These are phyloP conservation scores for Trichoderma reesei DNA, from an alignment of 495 filamentous ascomycete species.

Conservation along the genomic window DNA sequence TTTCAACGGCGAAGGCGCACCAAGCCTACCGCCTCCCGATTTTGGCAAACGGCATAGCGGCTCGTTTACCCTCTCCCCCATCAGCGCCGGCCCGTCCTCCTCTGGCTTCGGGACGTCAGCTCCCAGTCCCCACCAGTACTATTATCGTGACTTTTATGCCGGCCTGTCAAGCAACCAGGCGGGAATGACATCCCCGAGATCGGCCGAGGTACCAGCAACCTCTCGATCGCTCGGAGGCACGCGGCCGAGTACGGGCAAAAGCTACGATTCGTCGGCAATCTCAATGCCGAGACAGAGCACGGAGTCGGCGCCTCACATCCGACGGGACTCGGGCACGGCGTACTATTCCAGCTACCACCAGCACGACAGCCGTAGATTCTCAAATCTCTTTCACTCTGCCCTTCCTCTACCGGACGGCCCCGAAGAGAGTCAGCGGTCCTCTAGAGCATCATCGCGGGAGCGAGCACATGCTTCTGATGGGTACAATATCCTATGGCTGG, in stretches of 20 bases:
- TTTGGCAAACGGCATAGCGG: constrained; percentile 47
- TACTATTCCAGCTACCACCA: constrained; percentile 31
- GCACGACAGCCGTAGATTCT: constrained; percentile 39
- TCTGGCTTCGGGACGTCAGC: constrained; percentile 24
- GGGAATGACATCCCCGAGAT: constrained; percentile 34
- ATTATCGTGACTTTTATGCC: constrained; percentile 40
- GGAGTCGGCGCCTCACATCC: constrained; percentile 29
- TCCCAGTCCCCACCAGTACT: constrained; percentile 39
- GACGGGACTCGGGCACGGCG: constrained; percentile 40
- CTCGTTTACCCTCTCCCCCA: constrained; percentile 44
- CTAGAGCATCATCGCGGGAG: constrained; percentile 42
- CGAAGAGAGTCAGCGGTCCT: constrained; percentile 35
- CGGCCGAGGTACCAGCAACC: constrained; percentile 27
- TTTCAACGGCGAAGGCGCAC: constrained; percentile 53
- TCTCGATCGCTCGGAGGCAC: constrained; percentile 25
- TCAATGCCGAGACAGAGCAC: constrained; percentile 32
- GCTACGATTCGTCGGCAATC: constrained; percentile 33
- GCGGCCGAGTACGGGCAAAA: constrained; percentile 43
- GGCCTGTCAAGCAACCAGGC: constrained; percentile 28
- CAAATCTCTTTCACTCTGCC: constrained; percentile 74
- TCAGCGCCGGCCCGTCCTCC: constrained; percentile 24
- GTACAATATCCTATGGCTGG: constrained; percentile 66
- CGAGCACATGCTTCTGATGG: constrained; percentile 28
- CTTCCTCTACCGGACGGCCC: constrained; percentile 67
- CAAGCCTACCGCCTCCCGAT: constrained; percentile 48